These are phyloP conservation scores for Fusarium siculi DNA, from an alignment of 2,329 filamentous ascomycete species.

Conservation along the genomic window DNA sequence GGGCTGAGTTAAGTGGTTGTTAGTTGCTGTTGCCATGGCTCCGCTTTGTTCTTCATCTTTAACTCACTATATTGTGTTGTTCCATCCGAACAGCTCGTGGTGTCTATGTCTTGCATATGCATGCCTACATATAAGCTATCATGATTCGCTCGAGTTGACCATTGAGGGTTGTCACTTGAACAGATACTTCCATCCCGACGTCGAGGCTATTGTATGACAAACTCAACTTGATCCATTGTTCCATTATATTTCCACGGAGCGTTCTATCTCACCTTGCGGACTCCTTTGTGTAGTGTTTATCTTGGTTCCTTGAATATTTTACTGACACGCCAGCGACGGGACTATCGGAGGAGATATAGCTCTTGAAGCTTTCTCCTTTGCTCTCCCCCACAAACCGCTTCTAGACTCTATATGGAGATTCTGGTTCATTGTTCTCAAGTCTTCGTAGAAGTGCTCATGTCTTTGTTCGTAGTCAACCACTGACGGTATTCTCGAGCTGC, in stretches of 20 bases:
- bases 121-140: neutral
- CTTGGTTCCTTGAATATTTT: neutral
- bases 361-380: neutral
- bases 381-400: neutral
- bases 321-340: neutral
- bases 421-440: neutral
- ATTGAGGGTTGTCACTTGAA: neutral
- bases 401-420: too few species aligned
- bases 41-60: neutral
- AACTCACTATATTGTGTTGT: neutral
- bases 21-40: neutral
- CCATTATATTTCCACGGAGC: neutral
- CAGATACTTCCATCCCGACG: neutral
- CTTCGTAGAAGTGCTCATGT: neutral
- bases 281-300: neutral
- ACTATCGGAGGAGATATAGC: neutral
- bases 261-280: neutral
- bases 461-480: neutral
- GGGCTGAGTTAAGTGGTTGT: neutral
- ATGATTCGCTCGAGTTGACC: neutral
- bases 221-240: neutral
- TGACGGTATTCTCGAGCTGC: neutral
- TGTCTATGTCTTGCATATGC: neutral
- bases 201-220: neutral
- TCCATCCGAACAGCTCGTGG: neutral